Evolutionary conservation across 352 stramenopile genomes (phyloP), one percentile per base, ranked within the genome.

Genomic region (Globisporangium spiculum): DNA sequence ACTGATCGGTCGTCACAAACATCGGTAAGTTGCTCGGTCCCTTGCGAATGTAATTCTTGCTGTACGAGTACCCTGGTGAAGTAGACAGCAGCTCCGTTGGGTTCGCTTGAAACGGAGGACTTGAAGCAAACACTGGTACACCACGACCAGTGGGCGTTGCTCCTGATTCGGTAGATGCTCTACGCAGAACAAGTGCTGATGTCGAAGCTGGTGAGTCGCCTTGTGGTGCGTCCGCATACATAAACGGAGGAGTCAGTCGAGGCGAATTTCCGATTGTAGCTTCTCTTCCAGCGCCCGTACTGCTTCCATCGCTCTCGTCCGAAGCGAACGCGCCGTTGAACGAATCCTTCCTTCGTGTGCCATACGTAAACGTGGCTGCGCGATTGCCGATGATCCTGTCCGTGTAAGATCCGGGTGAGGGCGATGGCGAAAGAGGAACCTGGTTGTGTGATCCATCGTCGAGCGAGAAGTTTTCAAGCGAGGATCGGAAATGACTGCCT

Each of bases 11-110:
- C 14, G 83, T 90, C 22, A 81, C 68, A 54, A 91, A 88, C 14
- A 82, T 88, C 5, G 81, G 81, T 9, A 79, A 50, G 32, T 70
- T 82, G 24, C 83, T 80, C 6, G 76, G 74, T 48, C 75, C 66
- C 24, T 81, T 80, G 52, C 69, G 65, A 58, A 84, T 72, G 50
- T 80, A 90, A 34, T 88, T 86, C 68, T 89, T 93, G 67, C 75
- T 89, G 71, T 90, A 88, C 14, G 79, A 88, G 65, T 92, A 92
- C 0, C 80, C 86, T 32, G 86, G 86, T 3, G 86, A 92, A 2
- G 83, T 91, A 2, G 84, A 93, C 7, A 91, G 67, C 34, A 93
- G 52, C 54, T 93, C 86, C 14, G 78, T 77, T 1, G 86, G 83
- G 55, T 91, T 92, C 4, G 79, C 74, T 69, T 90, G 77, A 27